A percentile compares a stretch with the other conserved stretches of the same genome.
phyloP scores from a whole-genome alignment of 257 asterid genomes.

The Paraleonurus japonicus region DNA sequence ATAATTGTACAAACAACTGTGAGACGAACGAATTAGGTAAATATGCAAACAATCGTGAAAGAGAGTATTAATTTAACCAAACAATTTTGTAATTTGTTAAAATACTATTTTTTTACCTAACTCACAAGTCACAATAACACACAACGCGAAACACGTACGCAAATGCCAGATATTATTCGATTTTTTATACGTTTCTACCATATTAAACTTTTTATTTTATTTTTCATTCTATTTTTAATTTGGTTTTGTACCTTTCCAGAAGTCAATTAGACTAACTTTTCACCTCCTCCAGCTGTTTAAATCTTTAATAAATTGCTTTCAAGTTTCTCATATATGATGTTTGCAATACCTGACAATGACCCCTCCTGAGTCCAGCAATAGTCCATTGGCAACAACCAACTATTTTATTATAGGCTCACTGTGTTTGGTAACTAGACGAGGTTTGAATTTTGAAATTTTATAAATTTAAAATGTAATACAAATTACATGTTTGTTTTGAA shows the following conservation, averaged over 20 bases:
- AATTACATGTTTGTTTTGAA: too few species aligned
- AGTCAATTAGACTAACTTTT: conserved; percentile 13
- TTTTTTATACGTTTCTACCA: not conserved
- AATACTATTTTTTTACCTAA: not conserved
- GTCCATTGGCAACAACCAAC: not conserved
- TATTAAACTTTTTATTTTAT: not conserved
- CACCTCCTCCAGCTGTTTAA: conserved; percentile 6
- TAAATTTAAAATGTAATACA: too few species aligned
- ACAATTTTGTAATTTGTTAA: not conserved
- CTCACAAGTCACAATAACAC: not conserved
- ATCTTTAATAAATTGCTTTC: not conserved
- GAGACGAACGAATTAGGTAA: too few species aligned
- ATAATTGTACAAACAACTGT: too few species aligned
- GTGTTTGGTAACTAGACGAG: too few species aligned
- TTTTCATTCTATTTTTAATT: not conserved
- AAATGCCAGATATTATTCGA: not conserved
- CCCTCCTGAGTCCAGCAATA: not conserved
- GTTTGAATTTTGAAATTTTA: not conserved
- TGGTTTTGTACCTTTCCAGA: not conserved
- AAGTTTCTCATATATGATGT: not conserved
- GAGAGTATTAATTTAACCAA: not conserved
- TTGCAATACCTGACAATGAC: conserved; percentile 1
- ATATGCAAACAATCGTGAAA: too few species aligned
- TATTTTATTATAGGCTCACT: not conserved
- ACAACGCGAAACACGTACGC: not conserved